Base-by-base conservation (phyloP, 1,284 basidiomycete species). In the Microbotryomycetes sp. region DNA sequence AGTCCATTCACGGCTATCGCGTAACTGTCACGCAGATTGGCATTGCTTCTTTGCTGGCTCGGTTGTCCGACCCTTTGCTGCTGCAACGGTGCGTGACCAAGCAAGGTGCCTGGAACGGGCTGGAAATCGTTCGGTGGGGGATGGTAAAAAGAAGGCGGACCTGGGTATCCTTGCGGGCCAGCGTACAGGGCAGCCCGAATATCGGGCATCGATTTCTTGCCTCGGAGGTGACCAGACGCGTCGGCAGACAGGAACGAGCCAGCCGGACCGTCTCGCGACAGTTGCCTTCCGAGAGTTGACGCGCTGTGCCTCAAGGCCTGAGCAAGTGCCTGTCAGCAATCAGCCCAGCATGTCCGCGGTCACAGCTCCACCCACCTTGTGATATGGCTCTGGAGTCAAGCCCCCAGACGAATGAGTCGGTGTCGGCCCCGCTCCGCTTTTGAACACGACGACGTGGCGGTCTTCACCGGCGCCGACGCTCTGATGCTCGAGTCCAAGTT, bases 161-260 rank as follows among this genome's bases (percentile, higher is more conserved):
- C 74, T 7, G 60, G 52, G 49, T 62, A 56, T 35, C 59, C 59
- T n/a, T 62, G 54, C n/a, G n/a, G n/a, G n/a, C n/a, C n/a, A n/a
- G n/a, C n/a, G n/a, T n/a, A n/a, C n/a, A n/a, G n/a, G 23, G 57
- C 48, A 41, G 35, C 35, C 9, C 72, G 62, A 57, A 72, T 57
- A 54, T 72, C 88, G 3, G 92, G 92, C 92, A 96, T 96, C 18
- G 90, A 93, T 78, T 94, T 94, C 80, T 96, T 96, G 75, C 86
- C 84, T 53, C 91, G 84, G 60, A 94, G 80, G 69, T 77, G 50
- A 29, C 6, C 21, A 52, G 50, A 27, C 26, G 58, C 45, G 3
- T 48, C 18, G 41, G 50, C 49, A 45, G 46, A 35, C 46, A 61
- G 52, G 48, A 26, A 45, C 45, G 56, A 50, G 57, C 45, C 55